phyloP scores from a whole-genome alignment of 352 stramenopile species.

The Globisporangium mamillatum region DNA sequence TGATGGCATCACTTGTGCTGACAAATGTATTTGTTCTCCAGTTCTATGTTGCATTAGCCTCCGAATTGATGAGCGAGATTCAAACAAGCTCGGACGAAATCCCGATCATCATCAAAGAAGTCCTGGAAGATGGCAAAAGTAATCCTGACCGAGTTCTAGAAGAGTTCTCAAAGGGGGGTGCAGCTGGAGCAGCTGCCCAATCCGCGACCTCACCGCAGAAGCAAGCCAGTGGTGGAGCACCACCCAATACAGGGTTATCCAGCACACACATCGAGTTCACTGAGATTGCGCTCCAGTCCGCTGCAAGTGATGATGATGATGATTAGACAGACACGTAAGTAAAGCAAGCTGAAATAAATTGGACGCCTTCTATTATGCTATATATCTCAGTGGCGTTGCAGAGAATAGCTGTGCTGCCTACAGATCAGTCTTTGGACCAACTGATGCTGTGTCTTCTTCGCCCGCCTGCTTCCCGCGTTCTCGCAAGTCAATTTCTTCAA shows the following conservation, averaged over 20 bases:
- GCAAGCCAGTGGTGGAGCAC: not conserved
- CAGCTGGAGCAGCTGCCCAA: not conserved
- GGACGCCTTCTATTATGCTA: not conserved
- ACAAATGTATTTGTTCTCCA: conserved; percentile 14
- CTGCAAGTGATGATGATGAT: conserved; percentile 17
- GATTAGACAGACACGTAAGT: not conserved
- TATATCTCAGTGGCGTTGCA: not conserved
- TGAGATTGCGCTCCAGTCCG: conserved; percentile 58
- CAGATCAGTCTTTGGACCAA: conserved; percentile 34
- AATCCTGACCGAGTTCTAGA: conserved; percentile 43
- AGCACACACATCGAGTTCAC: conserved; percentile 48
- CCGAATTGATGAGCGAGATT: conserved; percentile 42
- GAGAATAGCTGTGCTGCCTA: not conserved
- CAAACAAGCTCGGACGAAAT: conserved; percentile 43
- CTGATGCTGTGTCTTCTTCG: conserved; percentile 22
- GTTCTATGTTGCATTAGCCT: conserved; percentile 44
- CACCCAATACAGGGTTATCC: conserved; percentile 2
- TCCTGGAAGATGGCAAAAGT: conserved; percentile 40
- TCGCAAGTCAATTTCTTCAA: conserved; percentile 33
- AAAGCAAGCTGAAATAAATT: conserved; percentile 5
- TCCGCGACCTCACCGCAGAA: conserved; percentile 14
- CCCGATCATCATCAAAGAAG: conserved; percentile 54
- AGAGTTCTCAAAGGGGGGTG: conserved; percentile 20
- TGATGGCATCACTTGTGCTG: not conserved
- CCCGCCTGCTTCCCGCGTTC: not conserved